These are phyloP conservation scores for Phytopythium boreale DNA, from an alignment of 352 stramenopile genomes.

Conservation along the genomic window DNA sequence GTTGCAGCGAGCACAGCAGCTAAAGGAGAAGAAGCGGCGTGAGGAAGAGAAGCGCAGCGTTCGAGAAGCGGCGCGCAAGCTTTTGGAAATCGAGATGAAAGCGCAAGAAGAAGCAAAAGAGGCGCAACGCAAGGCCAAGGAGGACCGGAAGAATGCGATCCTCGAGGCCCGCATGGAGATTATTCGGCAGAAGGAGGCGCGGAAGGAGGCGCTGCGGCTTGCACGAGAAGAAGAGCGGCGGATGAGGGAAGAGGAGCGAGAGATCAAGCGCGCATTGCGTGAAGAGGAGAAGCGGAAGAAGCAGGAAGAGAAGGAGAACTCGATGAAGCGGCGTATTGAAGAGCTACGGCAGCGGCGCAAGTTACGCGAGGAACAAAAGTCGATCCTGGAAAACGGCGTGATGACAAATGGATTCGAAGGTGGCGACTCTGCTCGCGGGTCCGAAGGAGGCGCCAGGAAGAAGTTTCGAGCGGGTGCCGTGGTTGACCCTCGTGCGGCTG, in stretches of 20 bases:
- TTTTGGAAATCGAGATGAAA: constrained; percentile 78
- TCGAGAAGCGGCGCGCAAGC: constrained; percentile 59
- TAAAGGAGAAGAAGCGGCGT: constrained; percentile 47
- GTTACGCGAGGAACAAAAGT: constrained; percentile 66
- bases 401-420: constrained; percentile 26
- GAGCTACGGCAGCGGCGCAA: constrained; percentile 59
- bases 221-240: constrained; percentile 68
- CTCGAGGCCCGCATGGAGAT: constrained; percentile 61
- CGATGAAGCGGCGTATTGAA: constrained; percentile 74
- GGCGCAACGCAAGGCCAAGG: constrained; percentile 55
- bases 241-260: constrained; percentile 68
- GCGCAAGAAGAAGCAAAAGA: constrained; percentile 75
- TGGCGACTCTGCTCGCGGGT: background rate
- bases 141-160: constrained; percentile 70
- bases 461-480: constrained; percentile 11
- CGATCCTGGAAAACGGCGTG: constrained; percentile 73
- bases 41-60: constrained; percentile 72
- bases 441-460: constrained; percentile 9
- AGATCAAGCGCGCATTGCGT: constrained; percentile 58
- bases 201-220: constrained; percentile 54
- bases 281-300: constrained; percentile 75
- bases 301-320: constrained; percentile 63
- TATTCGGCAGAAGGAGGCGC: constrained; percentile 58
- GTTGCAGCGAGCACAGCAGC: constrained; percentile 24
- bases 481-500: constrained; percentile 6